These are phyloP conservation scores for Lentinula novae-zelandiae DNA, from an alignment of 1,284 basidiomycete species.

Conservation along the genomic window DNA sequence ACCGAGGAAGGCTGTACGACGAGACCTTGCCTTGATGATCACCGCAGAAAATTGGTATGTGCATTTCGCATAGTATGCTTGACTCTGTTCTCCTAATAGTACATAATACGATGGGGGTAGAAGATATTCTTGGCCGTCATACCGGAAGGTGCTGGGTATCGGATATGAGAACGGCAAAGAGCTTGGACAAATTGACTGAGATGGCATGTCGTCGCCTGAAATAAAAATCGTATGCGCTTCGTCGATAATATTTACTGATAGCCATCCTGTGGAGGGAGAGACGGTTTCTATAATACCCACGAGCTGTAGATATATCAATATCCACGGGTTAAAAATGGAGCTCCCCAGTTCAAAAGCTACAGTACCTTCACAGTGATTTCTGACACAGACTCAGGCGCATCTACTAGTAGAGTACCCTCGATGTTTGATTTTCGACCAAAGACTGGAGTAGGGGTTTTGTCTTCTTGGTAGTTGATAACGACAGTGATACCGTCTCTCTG, in stretches of 20 bases:
- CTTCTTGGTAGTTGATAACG: slow-evolving; percentile 17
- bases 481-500: slow-evolving; percentile 15
- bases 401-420: slow-evolving; percentile 16
- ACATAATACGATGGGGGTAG: slow-evolving; percentile 20
- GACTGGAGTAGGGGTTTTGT: slow-evolving; percentile 8
- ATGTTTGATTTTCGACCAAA: slow-evolving; percentile 13
- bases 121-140: slow-evolving; percentile 11
- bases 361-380: slow-evolving; percentile 17
- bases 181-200: slow-evolving; percentile 10
- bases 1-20: slow-evolving; percentile 9
- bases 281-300: slow-evolving; percentile 15
- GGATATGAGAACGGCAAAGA: slow-evolving; percentile 16
- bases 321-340: neutral
- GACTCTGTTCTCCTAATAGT: slow-evolving; percentile 14
- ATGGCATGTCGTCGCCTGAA: neutral
- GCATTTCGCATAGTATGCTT: slow-evolving; percentile 16
- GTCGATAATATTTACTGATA: slow-evolving; percentile 7
- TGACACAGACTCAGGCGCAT: slow-evolving; percentile 8
- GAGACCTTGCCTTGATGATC: slow-evolving; percentile 12
- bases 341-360: neutral
- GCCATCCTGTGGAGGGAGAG: slow-evolving; percentile 14
- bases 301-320: slow-evolving; percentile 7
- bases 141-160: slow-evolving; percentile 14
- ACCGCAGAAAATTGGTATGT: slow-evolving; percentile 16
- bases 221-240: slow-evolving; percentile 9